These are phyloP conservation scores for Umbelopsis isabellina DNA, from an alignment of 192 early-diverging fungal species.

Conservation along the genomic window DNA sequence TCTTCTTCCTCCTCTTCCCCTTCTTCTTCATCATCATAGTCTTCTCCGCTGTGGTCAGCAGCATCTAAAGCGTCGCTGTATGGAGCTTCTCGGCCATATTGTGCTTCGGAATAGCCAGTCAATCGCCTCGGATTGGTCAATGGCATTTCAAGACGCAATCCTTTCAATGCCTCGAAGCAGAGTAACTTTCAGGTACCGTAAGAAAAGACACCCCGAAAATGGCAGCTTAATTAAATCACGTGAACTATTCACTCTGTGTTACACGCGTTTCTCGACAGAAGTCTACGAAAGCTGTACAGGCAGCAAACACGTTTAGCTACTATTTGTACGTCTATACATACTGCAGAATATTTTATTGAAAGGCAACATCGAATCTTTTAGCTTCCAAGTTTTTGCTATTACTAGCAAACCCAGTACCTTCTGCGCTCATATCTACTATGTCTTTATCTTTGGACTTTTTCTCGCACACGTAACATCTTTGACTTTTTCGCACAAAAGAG, in stretches of 20 bases:
- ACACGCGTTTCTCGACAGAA: too few species aligned
- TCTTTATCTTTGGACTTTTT: conserved; percentile 68
- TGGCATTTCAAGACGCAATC: not conserved
- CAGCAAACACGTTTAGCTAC: not conserved
- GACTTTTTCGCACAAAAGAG: conserved; percentile 70
- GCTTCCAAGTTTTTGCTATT: conserved; percentile 69
- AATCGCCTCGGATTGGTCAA: conserved; percentile 9
- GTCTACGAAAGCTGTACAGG: too few species aligned
- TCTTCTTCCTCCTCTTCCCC: conserved; percentile 20
- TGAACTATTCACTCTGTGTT: not conserved
- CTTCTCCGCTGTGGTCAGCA: conserved; percentile 29
- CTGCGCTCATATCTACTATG: conserved; percentile 65
- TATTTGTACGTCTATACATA: not conserved
- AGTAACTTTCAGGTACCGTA: too few species aligned
- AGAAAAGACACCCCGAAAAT: too few species aligned
- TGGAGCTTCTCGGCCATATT: not conserved
- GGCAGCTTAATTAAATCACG: conserved; percentile 12
- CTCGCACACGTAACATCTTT: conserved; percentile 72
- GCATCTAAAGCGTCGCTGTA: conserved; percentile 9
- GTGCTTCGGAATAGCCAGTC: not conserved
- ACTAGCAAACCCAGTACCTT: conserved; percentile 72
- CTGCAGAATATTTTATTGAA: conserved; percentile 49
- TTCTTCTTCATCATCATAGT: conserved; percentile 44
- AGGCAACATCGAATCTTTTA: conserved; percentile 67
- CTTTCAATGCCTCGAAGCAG: too few species aligned